Evolutionary conservation across 139 green algal species (phyloP), one percentile per base, ranked within the genome.

Genomic region (Tetraselmis chui): DNA sequence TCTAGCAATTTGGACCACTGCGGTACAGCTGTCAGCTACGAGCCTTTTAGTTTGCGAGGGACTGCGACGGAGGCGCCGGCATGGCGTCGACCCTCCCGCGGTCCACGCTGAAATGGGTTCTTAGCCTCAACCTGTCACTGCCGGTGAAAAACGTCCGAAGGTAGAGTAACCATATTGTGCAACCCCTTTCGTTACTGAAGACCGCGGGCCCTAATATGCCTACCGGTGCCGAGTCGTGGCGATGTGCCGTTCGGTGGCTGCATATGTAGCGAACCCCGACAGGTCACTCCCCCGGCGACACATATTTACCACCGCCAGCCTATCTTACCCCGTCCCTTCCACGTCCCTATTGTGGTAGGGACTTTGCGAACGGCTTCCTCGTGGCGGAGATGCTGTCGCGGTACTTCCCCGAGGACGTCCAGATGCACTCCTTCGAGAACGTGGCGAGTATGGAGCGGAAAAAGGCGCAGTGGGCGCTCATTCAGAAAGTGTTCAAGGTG

Each of bases 361-460:
- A 92, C 30, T 91, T 92, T 25, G 74, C 74, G 74, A 77, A 28
- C 2, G 74, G 5, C 18, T 77, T 77, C 18, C 74, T 77, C 18
- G 25, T 77, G 2, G 74, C 74, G 5, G 74, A 77, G 28, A 23
- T 23, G 26, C 74, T 77, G 5, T 77, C 74, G 5, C 2, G 74
- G 18, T 77, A 31, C 18, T 29, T 77, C 74, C 92, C 92, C 23
- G 32, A 78, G 0, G 92, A 95, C 28, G 74, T 95, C 5, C 84
- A 89, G 78, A 91, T 94, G 87, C 92, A 95, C 74, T 91, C 85
- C 0, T 94, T 93, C 82, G 89, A 92, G 31, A 94, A 94, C 45
- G 90, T 92, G 0, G 87, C 83, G 74, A 92, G 88, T 85, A 88
- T 87, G 29, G 80, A 93, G 45, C 84, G 90, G 1, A 95, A 95